phyloP scores from a whole-genome alignment of 805 yeast species.

The Ogataea salicorniae region DNA sequence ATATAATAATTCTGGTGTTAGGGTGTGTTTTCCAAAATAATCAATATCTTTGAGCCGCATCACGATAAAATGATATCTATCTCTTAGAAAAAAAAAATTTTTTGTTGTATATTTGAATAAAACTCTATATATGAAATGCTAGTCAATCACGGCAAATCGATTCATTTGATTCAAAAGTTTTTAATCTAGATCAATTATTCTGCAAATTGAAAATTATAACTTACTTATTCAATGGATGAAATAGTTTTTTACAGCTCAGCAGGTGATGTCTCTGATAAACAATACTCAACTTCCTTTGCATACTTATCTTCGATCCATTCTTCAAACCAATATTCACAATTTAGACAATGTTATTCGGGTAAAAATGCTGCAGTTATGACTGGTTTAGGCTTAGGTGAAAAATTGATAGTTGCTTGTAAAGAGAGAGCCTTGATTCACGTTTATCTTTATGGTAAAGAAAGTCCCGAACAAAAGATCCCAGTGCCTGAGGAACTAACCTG shows the following conservation, averaged over 20 bases:
- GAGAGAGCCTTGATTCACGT: constrained; percentile 71
- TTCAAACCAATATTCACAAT: constrained; percentile 43
- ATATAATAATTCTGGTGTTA: too few relatives aligned
- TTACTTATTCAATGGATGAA: constrained; percentile 41
- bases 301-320: constrained; percentile 41
- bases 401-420: constrained; percentile 59
- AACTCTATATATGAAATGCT: too few relatives aligned
- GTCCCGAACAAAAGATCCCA: constrained; percentile 75
- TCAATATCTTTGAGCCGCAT: too few relatives aligned
- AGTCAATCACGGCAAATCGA: too few relatives aligned
- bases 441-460: constrained; percentile 63
- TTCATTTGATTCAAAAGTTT: too few relatives aligned
- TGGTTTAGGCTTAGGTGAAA: constrained; percentile 42
- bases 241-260: constrained; percentile 41
- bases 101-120: too few relatives aligned
- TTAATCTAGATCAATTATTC: too few relatives aligned
- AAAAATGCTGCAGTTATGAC: constrained; percentile 42
- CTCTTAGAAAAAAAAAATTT: too few relatives aligned
- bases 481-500: constrained; percentile 74
- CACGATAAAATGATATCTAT: too few relatives aligned
- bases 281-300: constrained; percentile 29
- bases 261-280: constrained; percentile 40
- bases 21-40: too few relatives aligned
- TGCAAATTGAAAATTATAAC: not conserved
- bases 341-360: constrained; percentile 47